Conservation (phyloP, 176 grass and related monocot species). For the Triticum turgidum region DNA sequence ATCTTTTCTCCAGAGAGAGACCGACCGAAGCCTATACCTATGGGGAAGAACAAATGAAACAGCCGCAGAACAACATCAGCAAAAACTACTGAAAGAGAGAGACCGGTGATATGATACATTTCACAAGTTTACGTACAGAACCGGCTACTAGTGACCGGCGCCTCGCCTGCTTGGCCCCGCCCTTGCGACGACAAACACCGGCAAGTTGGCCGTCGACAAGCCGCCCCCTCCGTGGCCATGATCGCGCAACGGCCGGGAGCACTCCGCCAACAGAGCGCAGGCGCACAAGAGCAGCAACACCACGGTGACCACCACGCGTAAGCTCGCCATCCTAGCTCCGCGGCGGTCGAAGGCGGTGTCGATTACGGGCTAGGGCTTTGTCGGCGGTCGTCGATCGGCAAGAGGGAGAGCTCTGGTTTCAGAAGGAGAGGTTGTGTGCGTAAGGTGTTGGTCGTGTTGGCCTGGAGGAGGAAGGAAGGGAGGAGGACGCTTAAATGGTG, state of each 20-base stretch:
- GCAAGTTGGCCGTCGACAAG: constrained; percentile 16
- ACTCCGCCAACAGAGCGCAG: constrained; percentile 36
- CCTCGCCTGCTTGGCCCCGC: constrained; percentile 56
- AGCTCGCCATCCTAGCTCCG: constrained; percentile 13
- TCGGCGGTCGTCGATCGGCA: neutral
- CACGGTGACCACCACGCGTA: neutral
- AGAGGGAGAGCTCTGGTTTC: neutral
- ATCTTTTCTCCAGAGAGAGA: neutral
- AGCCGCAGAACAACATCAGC: neutral
- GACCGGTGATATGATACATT: neutral
- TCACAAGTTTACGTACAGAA: neutral
- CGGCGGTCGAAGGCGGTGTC: neutral
- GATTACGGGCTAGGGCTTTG: neutral
- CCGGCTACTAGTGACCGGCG: constrained; percentile 41
- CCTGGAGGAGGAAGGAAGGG: neutral
- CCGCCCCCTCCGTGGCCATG: neutral
- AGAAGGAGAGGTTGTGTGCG: neutral
- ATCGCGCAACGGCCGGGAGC: constrained; percentile 49
- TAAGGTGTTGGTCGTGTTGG: neutral
- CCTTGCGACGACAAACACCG: constrained; percentile 47
- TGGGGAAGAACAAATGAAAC: constrained; percentile 40
- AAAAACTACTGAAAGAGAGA: neutral
- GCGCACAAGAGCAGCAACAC: constrained; percentile 48
- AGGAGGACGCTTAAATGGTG: constrained; percentile 37
- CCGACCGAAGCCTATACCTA: neutral